Conservation (phyloP, 73 alveolate species). For the Paramecium tetraurelia region DNA sequence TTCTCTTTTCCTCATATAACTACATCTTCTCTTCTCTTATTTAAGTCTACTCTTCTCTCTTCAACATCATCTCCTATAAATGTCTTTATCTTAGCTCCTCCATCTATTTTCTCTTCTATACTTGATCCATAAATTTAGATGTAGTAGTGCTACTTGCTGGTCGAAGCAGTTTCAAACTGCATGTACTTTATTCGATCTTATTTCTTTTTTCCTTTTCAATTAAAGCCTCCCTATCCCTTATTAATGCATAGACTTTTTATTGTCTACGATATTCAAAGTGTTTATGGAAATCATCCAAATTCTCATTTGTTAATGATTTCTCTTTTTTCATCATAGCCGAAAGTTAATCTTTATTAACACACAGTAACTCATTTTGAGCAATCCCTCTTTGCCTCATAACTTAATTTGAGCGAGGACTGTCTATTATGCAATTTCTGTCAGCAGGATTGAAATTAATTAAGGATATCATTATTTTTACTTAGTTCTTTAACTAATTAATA, state of each 20-base stretch:
- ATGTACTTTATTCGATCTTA: neutral
- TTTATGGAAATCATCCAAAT: conserved; percentile 24
- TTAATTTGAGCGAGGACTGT: conserved; percentile 20
- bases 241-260: conserved; percentile 9
- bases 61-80: neutral
- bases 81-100: neutral
- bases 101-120: neutral
- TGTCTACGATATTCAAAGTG: conserved; percentile 36
- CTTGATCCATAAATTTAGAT: conserved; percentile 9
- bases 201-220: conserved; percentile 21
- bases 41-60: conserved; percentile 16
- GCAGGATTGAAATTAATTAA: conserved; percentile 31
- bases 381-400: conserved; percentile 31
- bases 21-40: neutral
- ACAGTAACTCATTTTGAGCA: neutral
- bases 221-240: conserved; percentile 28
- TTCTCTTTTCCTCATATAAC: neutral
- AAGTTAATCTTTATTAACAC: neutral
- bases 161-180: neutral
- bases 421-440: neutral
- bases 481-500: neutral
- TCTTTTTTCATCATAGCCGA: neutral
- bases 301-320: neutral
- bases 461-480: neutral
- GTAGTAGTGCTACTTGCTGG: neutral